These are phyloP conservation scores for Panicum virgatum DNA, from an alignment of 202 grass and related monocot genomes.

Conservation along the genomic window DNA sequence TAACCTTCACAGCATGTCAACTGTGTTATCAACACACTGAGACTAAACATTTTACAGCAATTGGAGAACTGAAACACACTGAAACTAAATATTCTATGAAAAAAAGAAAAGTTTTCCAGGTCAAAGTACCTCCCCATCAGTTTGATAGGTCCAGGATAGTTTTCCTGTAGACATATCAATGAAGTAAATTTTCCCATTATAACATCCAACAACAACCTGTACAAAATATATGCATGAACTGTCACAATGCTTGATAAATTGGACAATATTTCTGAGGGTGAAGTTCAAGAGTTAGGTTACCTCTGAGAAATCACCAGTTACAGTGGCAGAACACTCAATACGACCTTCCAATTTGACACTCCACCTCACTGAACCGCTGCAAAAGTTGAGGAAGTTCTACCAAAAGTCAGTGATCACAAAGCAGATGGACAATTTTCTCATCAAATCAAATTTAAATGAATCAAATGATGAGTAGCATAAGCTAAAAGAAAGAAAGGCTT, in stretches of 20 bases:
- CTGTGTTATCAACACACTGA: background rate
- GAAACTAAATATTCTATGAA: background rate
- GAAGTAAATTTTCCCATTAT: conserved; percentile 94
- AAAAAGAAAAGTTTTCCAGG: conserved; percentile 9
- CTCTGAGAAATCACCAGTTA: conserved; percentile 86
- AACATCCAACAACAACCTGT: conserved; percentile 95
- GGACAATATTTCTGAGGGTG: background rate
- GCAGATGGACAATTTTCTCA: background rate
- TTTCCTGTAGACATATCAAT: conserved; percentile 66
- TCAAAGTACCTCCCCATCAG: conserved; percentile 72
- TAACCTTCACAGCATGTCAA: background rate
- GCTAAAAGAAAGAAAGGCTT: background rate
- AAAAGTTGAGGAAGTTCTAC: conserved; percentile 41
- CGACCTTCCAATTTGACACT: conserved; percentile 77
- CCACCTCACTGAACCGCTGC: conserved; percentile 76
- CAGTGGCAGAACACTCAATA: conserved; percentile 73
- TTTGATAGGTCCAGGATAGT: conserved; percentile 71
- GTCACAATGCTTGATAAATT: conserved; percentile 5
- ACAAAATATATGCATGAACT: conserved; percentile 41
- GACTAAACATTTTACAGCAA: conserved; percentile 15
- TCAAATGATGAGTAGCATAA: background rate
- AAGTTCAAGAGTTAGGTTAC: conserved; percentile 41
- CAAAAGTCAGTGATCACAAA: conserved; percentile 25
- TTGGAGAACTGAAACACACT: background rate
- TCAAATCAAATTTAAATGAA: conserved; percentile 19